Evolutionary conservation across 306 rosid genomes (phyloP).

Genomic region (Castanopsis chinensis): DNA sequence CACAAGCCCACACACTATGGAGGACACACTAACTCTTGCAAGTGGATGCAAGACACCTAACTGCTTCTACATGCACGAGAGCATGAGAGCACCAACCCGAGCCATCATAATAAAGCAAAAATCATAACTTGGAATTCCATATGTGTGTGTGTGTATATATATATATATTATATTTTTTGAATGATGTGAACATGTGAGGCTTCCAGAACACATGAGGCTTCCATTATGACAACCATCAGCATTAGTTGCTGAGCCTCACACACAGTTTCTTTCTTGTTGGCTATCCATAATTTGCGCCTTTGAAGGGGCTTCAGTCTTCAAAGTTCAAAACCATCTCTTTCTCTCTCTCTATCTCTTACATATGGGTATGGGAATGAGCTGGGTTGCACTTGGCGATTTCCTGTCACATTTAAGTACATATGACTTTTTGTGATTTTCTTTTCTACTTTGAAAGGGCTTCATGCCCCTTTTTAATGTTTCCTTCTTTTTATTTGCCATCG

Average conservation of each 20-base stretch:
- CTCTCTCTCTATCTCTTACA: conserved; percentile 13
- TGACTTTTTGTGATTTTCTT: conserved; percentile 24
- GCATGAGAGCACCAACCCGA: too few species aligned
- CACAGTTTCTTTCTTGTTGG: conserved; percentile 32
- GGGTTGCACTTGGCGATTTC: conserved; percentile 41
- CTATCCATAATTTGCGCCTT: conserved; percentile 62
- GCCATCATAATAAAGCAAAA: too few species aligned
- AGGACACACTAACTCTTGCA: too few species aligned
- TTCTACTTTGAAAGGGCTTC: background rate
- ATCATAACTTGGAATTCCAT: too few species aligned
- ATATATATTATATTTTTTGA: background rate
- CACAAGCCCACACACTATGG: too few species aligned
- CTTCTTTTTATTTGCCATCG: conserved; percentile 4
- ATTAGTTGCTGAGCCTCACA: conserved; percentile 26
- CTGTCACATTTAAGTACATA: conserved; percentile 25
- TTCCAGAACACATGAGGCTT: conserved; percentile 24
- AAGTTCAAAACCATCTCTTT: too few species aligned
- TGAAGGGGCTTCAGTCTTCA: conserved; percentile 24
- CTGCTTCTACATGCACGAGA: too few species aligned
- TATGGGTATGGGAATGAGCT: conserved; percentile 43
- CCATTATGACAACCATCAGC: conserved; percentile 34
- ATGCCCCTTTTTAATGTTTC: background rate
- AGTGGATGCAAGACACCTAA: too few species aligned
- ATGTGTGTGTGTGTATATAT: too few species aligned
- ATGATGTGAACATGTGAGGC: too few species aligned